Base-by-base conservation (phyloP, 2,329 filamentous ascomycete genomes). In the Aspergillus sp. region DNA sequence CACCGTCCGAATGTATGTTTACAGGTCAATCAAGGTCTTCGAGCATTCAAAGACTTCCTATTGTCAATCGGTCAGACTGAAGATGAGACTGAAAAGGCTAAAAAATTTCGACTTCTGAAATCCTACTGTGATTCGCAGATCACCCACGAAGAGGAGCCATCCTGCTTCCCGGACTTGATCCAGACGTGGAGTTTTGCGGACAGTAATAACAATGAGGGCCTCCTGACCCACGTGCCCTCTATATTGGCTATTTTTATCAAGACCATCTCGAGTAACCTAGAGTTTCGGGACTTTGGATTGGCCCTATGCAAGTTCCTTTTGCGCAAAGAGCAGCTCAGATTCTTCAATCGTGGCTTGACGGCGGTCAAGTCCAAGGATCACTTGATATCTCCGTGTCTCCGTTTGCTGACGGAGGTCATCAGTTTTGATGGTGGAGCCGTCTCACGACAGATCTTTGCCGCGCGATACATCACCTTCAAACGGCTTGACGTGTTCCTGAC, bases 131-230 rank as follows among this genome's bases (percentile, higher is more conserved):
- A 84, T 42, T 75, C 77, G 42, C 81, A 85, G 64, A 79, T 76
- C 53, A 74, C 77, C 16, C 70, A 71, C 54, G 72, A 70, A 47
- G 82, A 84, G 35, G 80, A 82, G 48, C 78, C 82, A 6, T 77
- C 86, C 20, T 90, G 86, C 60, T 81, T 97, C 26, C 75, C 81
- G 2, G 90, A 96, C 62, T 75, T 97, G 36, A 88, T 95, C 73
- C 88, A 95, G 62, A 90, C 86, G 53, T 97, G 93, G 93, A 85
- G 84, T 45, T 91, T 89, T 74, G 91, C 89, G 3, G 84, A 85
- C 26, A 86, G 89, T 67, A 84, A 84, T 59, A 90, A 89, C 66
- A 88, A 92, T 60, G 91, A 96, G 53, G 82, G 85, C 50, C 77
- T 96, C 53, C 81, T 94, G 66, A 93, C 91, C 1, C 83, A 89